Percentiles rank a stretch among this genome's conserved stretches.
Evolutionary conservation across 225 moss, liverwort and hornwort genomes (phyloP).

Genomic region (Bryoerythrophyllum caledonicum): DNA sequence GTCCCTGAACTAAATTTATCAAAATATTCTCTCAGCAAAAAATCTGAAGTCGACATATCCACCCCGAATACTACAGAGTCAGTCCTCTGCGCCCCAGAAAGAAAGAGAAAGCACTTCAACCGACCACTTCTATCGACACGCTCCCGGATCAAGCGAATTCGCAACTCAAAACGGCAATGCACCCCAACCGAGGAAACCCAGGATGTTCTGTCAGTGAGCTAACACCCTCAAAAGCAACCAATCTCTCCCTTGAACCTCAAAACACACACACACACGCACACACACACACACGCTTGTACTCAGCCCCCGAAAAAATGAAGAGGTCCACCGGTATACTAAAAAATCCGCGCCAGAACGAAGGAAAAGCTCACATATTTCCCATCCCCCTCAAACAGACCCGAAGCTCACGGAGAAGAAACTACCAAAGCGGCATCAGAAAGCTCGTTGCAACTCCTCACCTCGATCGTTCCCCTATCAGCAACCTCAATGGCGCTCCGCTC

Average conservation of each 20-base stretch:
- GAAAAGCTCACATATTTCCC: too few relatives aligned
- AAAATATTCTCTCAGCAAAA: background rate
- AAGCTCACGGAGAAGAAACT: too few relatives aligned
- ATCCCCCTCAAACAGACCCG: too few relatives aligned
- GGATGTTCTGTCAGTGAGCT: background rate
- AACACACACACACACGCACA: background rate
- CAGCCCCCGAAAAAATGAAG: too few relatives aligned
- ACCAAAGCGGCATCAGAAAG: too few relatives aligned
- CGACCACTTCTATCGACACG: background rate
- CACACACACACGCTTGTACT: too few relatives aligned
- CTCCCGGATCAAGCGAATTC: background rate
- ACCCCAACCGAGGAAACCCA: background rate
- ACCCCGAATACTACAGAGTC: slow-evolving; percentile 2
- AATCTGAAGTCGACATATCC: background rate
- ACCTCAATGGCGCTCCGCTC: background rate
- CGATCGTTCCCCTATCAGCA: too few relatives aligned
- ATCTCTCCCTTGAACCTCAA: background rate
- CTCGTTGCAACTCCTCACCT: too few relatives aligned
- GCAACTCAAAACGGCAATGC: background rate
- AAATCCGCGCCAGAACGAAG: too few relatives aligned
- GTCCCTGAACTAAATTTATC: background rate
- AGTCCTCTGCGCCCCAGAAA: background rate
- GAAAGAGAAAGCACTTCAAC: background rate
- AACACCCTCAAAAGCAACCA: background rate
- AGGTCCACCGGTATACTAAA: too few relatives aligned